phyloP scores from a whole-genome alignment of 2,329 filamentous ascomycete genomes.

The Colletotrichum sp. region DNA sequence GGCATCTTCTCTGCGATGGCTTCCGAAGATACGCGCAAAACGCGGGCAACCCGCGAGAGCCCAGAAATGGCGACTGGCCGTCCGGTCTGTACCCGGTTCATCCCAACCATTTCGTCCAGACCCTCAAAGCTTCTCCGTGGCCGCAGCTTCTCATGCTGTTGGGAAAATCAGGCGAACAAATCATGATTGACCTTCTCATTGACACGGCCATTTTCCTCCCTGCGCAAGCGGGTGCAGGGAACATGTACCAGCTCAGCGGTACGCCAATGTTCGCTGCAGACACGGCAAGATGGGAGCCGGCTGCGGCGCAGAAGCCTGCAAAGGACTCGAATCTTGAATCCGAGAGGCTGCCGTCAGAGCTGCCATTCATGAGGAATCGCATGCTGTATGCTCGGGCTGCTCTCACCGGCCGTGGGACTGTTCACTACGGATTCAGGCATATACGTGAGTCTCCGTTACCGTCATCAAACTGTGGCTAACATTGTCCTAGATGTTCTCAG shows the following conservation, averaged over 20 bases:
- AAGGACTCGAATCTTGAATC: background rate
- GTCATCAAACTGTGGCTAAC: background rate
- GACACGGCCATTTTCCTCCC: conserved; percentile 78
- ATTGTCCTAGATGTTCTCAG: conserved; percentile 76
- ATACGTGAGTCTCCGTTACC: conserved; percentile 67
- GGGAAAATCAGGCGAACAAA: conserved; percentile 74
- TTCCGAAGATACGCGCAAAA: conserved; percentile 59
- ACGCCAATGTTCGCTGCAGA: conserved; percentile 50
- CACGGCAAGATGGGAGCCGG: conserved; percentile 26
- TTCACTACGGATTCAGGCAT: conserved; percentile 78
- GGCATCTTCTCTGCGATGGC: conserved; percentile 85
- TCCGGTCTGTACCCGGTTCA: conserved; percentile 69
- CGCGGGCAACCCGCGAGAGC: conserved; percentile 31
- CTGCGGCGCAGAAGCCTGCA: background rate
- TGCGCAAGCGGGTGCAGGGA: conserved; percentile 64
- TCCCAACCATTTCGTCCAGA: conserved; percentile 73
- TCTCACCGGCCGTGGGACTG: conserved; percentile 69
- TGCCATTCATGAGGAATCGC: conserved; percentile 79
- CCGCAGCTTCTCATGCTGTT: conserved; percentile 74
- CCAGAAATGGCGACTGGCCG: conserved; percentile 43
- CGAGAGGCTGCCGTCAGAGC: conserved; percentile 54
- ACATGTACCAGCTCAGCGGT: conserved; percentile 80
- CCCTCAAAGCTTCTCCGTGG: conserved; percentile 77
- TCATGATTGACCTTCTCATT: conserved; percentile 79
- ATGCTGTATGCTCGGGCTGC: conserved; percentile 85